Base-by-base conservation (phyloP, 768 basidiomycete genomes). In the Scleroderma bovista region DNA sequence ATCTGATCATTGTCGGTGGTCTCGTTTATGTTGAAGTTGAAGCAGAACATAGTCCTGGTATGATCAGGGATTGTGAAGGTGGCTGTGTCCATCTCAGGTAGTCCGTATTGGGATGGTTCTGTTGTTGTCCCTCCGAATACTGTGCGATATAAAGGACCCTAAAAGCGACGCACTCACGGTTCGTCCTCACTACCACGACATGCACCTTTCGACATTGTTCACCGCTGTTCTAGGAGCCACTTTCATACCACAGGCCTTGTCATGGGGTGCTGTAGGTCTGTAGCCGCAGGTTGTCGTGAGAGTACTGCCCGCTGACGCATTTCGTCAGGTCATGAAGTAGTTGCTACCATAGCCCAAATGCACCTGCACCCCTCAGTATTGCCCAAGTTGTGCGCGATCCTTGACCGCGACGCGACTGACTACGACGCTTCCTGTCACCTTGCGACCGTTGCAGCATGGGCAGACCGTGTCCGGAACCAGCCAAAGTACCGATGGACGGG, bases 341-440 rank as follows among this genome's bases (percentile, higher is more conserved):
- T 92, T 6, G 94, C 93, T 1, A 95, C 93, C 4, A 88, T 98
- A 50, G 95, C 95, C 1, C 88, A 97, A 64, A 90, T 94, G 51
- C 82, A 96, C 64, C 78, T 97, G 2, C 80, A 90, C 63, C 88
- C 89, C 0, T 72, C 70, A 2, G 83, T 86, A 5, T 73, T 85
- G 36, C 75, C 79, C 2, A 75, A 74, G 29, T 69, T 96, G 47
- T 89, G 86, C 56, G 66, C 72, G 24, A 83, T 97, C 58, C 83
- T 96, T 55, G 75, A 33, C 12, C 10, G 15, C 31, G 44, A 33
- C 44, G 44, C 31, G 44, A 12, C 44, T 22, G 83, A 54, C 67
- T 70, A 70, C 60, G 13, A 56, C 60, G 47, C 60, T 55, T 48
- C 75, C 69, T 93, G 95, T 59, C 84, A 89, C 66, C 77, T 99